phyloP scores from a whole-genome alignment of 371 early-diverging fungal genomes.

The Actinomortierella ambigua region DNA sequence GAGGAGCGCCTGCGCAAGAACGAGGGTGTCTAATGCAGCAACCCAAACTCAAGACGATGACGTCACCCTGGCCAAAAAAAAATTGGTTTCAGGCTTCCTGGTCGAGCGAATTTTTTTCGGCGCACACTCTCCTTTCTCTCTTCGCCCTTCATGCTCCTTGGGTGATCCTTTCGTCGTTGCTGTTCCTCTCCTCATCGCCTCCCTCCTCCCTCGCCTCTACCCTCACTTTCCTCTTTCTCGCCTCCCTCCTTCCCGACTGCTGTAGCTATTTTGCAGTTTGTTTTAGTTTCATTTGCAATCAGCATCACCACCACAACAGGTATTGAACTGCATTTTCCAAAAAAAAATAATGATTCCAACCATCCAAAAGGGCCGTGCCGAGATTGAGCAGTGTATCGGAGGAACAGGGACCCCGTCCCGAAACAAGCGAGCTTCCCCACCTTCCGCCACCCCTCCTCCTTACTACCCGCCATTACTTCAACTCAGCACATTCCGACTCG shows the following conservation, averaged over 20 bases:
- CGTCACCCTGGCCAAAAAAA: neutral
- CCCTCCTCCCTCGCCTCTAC: neutral
- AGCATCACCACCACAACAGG: no score
- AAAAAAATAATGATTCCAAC: no score
- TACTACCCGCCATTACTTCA: no score
- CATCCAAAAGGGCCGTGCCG: no score
- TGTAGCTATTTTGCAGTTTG: no score
- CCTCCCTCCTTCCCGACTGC: neutral
- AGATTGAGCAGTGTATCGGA: no score
- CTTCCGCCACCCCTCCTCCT: no score
- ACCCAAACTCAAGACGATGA: neutral
- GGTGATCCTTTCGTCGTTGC: neutral
- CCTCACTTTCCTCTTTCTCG: neutral
- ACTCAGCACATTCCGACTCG: neutral
- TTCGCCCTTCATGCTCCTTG: neutral
- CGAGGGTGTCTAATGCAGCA: slow-evolving; percentile 13
- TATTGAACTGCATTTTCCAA: no score
- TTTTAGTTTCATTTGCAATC: no score
- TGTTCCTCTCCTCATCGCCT: neutral
- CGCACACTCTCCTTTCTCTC: neutral
- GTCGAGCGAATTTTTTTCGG: neutral
- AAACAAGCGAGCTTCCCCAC: no score
- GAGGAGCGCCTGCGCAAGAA: slow-evolving; percentile 41
- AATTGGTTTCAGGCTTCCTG: neutral
- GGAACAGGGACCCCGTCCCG: no score